Base-by-base conservation (phyloP, 768 basidiomycete species). In the Mycena pura region DNA sequence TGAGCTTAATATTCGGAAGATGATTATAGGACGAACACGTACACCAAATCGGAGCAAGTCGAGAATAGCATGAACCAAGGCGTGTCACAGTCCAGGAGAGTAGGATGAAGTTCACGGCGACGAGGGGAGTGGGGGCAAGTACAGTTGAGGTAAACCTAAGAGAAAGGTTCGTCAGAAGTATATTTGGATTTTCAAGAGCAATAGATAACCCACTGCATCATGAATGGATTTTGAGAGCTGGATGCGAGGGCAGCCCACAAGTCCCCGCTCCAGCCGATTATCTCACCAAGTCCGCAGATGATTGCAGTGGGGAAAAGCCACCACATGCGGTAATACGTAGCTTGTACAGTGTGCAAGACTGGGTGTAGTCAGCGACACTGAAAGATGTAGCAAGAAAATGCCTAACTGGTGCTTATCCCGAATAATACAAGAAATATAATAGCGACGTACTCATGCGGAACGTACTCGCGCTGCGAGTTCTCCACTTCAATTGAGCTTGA, bases 41-140 rank as follows among this genome's bases (percentile, higher is more conserved):
- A 82, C 79, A 80, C 70, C 69, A 72, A 46, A 71, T 77, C 0
- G 80, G 75, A 13, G 68, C 67, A 8, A 87, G 70, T 0, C 84
- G 77, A 62, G 84, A 85, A 67, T 85, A 88, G 25, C 73, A 68
- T 0, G 74, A 53, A 0, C 86, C 86, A 2, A 86, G 65, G 1
- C 66, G 68, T 3, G 61, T 46, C 13, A 85, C 80, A 46, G 86
- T 77, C 11, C 72, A 69, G 1, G 81, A 81, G 28, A 86, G 76
- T 27, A 86, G 79, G 31, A 86, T 70, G 63, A 87, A 88, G 62
- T 80, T 83, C 9, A 77, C 86, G 0, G 86, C 87, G 3, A 87
- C 70, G 7, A 87, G 73, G 0, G 85, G 84, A 0, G 85, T 87
- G 1, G 87, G 86, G 1, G 79, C 82, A 14, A 86, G 56, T 46